These are phyloP conservation scores for Austroboletus eburneus DNA, from an alignment of 768 basidiomycete species.

Conservation along the genomic window DNA sequence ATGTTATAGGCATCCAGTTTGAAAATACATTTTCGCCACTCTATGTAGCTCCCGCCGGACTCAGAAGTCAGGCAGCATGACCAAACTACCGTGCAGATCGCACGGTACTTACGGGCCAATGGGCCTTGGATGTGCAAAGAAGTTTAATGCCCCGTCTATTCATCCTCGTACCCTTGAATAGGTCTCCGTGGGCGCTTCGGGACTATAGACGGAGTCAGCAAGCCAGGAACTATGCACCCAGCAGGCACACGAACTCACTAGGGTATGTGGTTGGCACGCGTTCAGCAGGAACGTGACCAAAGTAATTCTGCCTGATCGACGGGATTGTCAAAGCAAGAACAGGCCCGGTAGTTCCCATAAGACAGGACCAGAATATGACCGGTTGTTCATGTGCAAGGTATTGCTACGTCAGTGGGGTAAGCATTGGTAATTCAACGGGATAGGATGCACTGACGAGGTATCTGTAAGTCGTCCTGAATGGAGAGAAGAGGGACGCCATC, in stretches of 20 bases:
- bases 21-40: too few species aligned
- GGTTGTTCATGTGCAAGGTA: constrained; percentile 87
- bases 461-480: constrained; percentile 27
- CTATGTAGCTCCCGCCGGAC: too few species aligned
- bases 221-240: neutral
- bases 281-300: constrained; percentile 70
- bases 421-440: neutral
- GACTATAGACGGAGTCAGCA: constrained; percentile 37
- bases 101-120: constrained; percentile 2
- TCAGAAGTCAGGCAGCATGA: too few species aligned
- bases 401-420: constrained; percentile 50
- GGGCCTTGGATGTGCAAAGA: neutral
- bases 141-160: constrained; percentile 20
- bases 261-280: constrained; percentile 76
- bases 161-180: constrained; percentile 74
- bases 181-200: constrained; percentile 67
- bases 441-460: constrained; percentile 22
- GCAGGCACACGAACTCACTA: constrained; percentile 42
- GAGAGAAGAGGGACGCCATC: constrained; percentile 30
- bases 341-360: constrained; percentile 73
- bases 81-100: too few species aligned
- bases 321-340: constrained; percentile 69
- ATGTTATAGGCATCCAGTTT: too few species aligned
- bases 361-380: constrained; percentile 83
- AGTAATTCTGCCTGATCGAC: constrained; percentile 63